Evolutionary conservation across 257 asterid genomes (phyloP).

Genomic region (Cynanchum wilfordii): DNA sequence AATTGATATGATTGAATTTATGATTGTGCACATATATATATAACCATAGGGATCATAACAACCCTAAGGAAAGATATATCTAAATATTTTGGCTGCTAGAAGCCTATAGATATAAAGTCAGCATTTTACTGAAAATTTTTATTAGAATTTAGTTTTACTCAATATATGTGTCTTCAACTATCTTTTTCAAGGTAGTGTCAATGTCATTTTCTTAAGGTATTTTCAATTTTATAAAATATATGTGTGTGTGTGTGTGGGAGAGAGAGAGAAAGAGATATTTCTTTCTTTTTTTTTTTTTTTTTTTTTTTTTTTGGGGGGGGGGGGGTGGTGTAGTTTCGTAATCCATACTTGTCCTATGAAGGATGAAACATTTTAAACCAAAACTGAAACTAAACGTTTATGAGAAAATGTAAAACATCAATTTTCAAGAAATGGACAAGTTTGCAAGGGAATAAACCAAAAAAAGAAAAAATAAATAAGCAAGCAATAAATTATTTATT

Average conservation of each 20-base stretch:
- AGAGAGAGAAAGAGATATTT: no score
- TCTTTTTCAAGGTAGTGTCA: not conserved
- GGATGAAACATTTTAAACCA: not conserved
- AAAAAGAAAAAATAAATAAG: not conserved
- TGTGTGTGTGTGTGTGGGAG: no score
- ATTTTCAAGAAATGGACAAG: not conserved
- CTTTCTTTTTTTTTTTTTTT: no score
- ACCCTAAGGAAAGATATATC: not conserved
- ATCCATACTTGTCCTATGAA: no score
- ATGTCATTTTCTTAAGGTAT: not conserved
- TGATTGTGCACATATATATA: not conserved
- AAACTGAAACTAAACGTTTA: not conserved
- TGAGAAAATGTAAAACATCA: not conserved
- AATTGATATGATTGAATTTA: not conserved
- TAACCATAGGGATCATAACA: not conserved
- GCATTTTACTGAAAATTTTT: no score
- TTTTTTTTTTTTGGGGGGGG: no score
- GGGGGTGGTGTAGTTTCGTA: no score
- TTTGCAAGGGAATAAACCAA: slow-evolving; percentile 4
- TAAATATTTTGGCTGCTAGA: not conserved
- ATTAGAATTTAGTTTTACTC: not conserved
- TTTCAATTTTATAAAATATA: not conserved
- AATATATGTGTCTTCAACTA: not conserved
- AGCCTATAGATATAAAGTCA: not conserved
- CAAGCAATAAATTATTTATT: not conserved